Evolutionary conservation across 2,329 filamentous ascomycete species (phyloP).

Genomic region (Penicillium aurantiogriseum): DNA sequence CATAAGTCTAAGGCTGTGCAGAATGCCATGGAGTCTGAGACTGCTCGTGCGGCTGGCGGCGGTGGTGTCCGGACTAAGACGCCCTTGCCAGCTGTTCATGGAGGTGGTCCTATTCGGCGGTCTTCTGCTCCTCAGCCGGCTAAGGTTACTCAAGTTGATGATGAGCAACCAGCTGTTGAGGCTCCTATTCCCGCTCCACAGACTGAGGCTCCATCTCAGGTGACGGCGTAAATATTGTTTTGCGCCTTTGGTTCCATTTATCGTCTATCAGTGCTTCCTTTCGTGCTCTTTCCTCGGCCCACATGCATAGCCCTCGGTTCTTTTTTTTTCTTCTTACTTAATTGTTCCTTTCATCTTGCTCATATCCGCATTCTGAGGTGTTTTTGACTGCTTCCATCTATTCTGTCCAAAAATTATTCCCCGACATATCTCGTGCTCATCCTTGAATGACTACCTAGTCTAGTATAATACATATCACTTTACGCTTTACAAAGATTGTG

Average conservation of each 20-base stretch:
- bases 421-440: slow-evolving; percentile 3
- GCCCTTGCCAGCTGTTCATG: slow-evolving; percentile 20
- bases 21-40: slow-evolving; percentile 35
- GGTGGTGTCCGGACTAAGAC: slow-evolving; percentile 27
- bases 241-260: background rate
- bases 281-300: background rate
- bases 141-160: slow-evolving; percentile 22
- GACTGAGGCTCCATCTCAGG: slow-evolving; percentile 15
- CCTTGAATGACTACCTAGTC: background rate
- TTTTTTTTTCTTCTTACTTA: background rate
- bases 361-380: slow-evolving; percentile 5
- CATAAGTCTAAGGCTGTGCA: slow-evolving; percentile 29
- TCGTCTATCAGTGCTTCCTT: background rate
- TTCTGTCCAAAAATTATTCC: slow-evolving; percentile 3
- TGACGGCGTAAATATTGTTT: slow-evolving; percentile 15
- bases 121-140: slow-evolving; percentile 29
- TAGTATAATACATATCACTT: background rate
- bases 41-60: slow-evolving; percentile 37
- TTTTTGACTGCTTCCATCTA: background rate
- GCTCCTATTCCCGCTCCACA: slow-evolving; percentile 21
- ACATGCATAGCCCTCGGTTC: slow-evolving; percentile 22
- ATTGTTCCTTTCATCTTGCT: background rate
- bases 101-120: slow-evolving; percentile 36
- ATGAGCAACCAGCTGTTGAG: slow-evolving; percentile 19
- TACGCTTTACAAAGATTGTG: background rate